Evolutionary conservation across 2,329 filamentous ascomycete genomes (phyloP).

Genomic region (Kalmusia sp.): DNA sequence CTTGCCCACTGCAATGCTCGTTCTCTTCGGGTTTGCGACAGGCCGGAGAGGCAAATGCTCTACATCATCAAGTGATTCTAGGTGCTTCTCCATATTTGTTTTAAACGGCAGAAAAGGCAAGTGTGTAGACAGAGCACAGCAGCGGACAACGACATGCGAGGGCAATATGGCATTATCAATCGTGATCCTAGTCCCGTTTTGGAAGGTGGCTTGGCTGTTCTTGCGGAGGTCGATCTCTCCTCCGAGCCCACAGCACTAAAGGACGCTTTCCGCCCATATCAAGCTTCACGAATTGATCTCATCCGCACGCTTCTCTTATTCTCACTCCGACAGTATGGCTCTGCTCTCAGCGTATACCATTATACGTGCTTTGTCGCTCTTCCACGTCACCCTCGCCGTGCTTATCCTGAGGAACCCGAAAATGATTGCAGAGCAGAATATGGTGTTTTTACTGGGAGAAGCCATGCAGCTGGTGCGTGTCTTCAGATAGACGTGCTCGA

Average conservation of each 20-base stretch:
- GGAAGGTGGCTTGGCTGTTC: conserved; percentile 2
- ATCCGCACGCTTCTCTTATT: neutral
- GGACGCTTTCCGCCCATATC: too few relatives aligned
- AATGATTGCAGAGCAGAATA: conserved; percentile 76
- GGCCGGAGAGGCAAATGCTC: conserved; percentile 2
- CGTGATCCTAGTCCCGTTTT: neutral
- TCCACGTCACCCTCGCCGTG: conserved; percentile 83
- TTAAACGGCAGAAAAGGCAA: neutral
- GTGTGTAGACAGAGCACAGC: neutral
- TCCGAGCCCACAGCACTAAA: conserved; percentile 19
- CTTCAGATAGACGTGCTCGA: neutral
- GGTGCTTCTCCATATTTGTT: conserved; percentile 14
- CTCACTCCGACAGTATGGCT: conserved; percentile 64
- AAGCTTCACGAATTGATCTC: conserved; percentile 2
- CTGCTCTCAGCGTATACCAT: conserved; percentile 81
- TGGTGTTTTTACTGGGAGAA: conserved; percentile 83
- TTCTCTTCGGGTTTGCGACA: neutral
- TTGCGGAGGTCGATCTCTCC: conserved; percentile 25
- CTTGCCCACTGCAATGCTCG: conserved; percentile 5
- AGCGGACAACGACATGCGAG: neutral
- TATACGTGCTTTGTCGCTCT: conserved; percentile 80
- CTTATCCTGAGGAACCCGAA: conserved; percentile 80
- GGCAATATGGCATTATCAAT: neutral
- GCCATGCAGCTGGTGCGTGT: conserved; percentile 77
- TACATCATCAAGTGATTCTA: neutral